Base-by-base conservation (phyloP, 176 grass and related monocot genomes). In the Paspalum vaginatum region DNA sequence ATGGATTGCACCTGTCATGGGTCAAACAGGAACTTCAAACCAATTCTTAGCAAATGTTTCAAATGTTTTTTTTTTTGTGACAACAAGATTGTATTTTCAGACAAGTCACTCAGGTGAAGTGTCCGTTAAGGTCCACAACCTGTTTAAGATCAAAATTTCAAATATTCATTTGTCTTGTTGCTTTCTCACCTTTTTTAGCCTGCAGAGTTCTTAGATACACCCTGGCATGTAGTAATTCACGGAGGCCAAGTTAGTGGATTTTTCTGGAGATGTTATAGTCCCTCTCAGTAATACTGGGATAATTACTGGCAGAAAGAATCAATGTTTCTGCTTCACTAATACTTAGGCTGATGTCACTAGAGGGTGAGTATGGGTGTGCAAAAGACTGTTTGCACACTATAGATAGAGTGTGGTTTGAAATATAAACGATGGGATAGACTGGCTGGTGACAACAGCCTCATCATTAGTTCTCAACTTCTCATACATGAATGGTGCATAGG, bases 401-500 rank as follows among this genome's bases (percentile, higher is more conserved):
- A n/a, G n/a, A n/a, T n/a, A n/a, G n/a, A n/a, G n/a, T n/a, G n/a
- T n/a, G n/a, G n/a, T n/a, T n/a, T n/a, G n/a, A n/a, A n/a, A n/a
- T n/a, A n/a, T n/a, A n/a, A n/a, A n/a, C n/a, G n/a, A n/a, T n/a
- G n/a, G n/a, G n/a, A n/a, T n/a, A n/a, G n/a, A n/a, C n/a, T n/a
- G n/a, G n/a, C n/a, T n/a, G n/a, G n/a, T n/a, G n/a, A n/a, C n/a
- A n/a, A n/a, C n/a, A n/a, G n/a, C n/a, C n/a, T n/a, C 15, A 71
- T 7, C 46, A 32, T 70, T 17, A 1, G 9, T 46, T 60, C 0
- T 13, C 65, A 77, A 76, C 26, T 26, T 58, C 1, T 17, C 54
- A 77, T 83, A n/a, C 25, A 44, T 41, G 44, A 74, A 72, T 51
- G 39, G 22, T 46, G 17, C 67, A 61, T 54, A 24, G 37, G 4